These are phyloP conservation scores for Aulographum hederae DNA, from an alignment of 2,329 filamentous ascomycete species.

Conservation along the genomic window DNA sequence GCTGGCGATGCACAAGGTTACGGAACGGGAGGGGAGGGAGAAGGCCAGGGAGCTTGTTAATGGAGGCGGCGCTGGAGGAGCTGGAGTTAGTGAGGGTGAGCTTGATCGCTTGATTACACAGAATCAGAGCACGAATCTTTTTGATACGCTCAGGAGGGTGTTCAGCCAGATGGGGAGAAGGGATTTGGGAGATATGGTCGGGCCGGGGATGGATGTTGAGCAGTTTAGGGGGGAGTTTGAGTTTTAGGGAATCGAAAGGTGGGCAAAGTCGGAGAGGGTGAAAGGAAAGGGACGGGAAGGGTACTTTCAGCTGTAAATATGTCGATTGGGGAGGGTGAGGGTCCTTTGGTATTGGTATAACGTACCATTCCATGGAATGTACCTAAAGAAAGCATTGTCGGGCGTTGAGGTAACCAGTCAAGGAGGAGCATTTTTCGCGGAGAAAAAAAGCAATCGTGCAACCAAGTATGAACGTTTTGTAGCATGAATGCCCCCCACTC, in stretches of 20 bases:
- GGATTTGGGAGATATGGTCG: constrained; percentile 75
- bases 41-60: constrained; percentile 65
- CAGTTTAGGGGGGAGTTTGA: constrained; percentile 82
- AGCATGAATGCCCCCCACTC: no score
- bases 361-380: no score
- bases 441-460: no score
- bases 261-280: no score
- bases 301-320: no score
- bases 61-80: constrained; percentile 31
- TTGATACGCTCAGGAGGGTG: constrained; percentile 85
- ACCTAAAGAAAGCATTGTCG: no score
- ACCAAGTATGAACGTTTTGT: no score
- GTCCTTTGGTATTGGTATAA: no score
- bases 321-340: no score
- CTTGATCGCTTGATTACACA: constrained; percentile 80
- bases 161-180: constrained; percentile 88
- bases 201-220: constrained; percentile 79
- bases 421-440: no score
- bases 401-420: no score
- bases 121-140: constrained; percentile 92
- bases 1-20: constrained; percentile 85
- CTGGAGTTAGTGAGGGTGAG: constrained; percentile 45
- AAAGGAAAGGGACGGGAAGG: no score
- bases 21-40: constrained; percentile 69
- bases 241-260: constrained; percentile 35